Evolutionary conservation across 148 eudicot species (phyloP).

Genomic region (Cornus florida): DNA sequence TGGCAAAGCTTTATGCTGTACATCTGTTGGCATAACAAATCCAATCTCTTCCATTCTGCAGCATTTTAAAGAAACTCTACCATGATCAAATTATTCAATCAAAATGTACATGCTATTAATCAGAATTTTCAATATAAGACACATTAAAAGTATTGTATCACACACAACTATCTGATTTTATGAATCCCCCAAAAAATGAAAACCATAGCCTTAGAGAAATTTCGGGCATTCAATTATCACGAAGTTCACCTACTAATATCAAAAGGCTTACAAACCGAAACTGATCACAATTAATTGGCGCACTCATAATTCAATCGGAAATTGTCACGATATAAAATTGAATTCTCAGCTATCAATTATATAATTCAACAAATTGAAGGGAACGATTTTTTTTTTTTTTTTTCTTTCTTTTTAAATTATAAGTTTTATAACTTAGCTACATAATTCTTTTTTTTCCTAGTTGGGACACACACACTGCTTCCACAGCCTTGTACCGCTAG

Average conservation of each 20-base stretch:
- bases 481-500: too few species aligned
- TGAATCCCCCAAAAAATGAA: not conserved
- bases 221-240: not conserved
- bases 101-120: not conserved
- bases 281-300: not conserved
- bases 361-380: not conserved
- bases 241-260: not conserved
- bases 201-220: not conserved
- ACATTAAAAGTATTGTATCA: not conserved
- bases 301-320: not conserved
- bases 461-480: too few species aligned
- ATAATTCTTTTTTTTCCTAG: too few species aligned
- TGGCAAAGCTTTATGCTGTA: constrained; percentile 82
- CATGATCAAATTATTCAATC: not conserved
- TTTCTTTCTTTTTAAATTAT: too few species aligned
- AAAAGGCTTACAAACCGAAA: not conserved
- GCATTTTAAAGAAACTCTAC: constrained; percentile 6
- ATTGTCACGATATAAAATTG: not conserved
- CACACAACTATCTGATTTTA: not conserved
- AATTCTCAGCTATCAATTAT: not conserved
- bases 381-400: too few species aligned
- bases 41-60: constrained; percentile 87
- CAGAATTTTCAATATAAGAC: not conserved
- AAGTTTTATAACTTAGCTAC: too few species aligned
- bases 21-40: constrained; percentile 71